Base-by-base conservation (phyloP, 257 asterid species). In the Galeopsis tetrahit region DNA sequence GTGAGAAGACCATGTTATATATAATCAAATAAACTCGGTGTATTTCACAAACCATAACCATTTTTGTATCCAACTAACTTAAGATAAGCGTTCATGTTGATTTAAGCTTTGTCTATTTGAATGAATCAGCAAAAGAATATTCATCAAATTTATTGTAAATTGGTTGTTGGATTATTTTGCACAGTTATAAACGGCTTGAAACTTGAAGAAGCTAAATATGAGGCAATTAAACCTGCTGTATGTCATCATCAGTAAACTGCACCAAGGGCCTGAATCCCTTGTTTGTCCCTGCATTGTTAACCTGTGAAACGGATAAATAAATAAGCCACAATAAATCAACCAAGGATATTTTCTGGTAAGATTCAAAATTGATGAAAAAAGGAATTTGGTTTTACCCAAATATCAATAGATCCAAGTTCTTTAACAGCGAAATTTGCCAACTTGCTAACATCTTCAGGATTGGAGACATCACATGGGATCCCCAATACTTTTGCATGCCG, bases 241-340 rank as follows among this genome's bases (percentile, higher is more conserved):
- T 88, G 77, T 94, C 99, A 63, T 84, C 88, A 68, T 94, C 90
- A 55, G 66, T 82, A 78, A 94, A 94, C 82, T 91, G 87, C 77
- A 91, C 85, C 83, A 91, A 86, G 61, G 99, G 99, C 80, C 99
- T 84, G 79, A 94, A 94, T 68, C 99, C 99, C 81, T 91, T 94
- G 87, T 94, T 94, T n/a, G 89, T 87, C 77, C 99, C 99, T 1
- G 99, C 99, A 72, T 94, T 94, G 77, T 94, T 94, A 58, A 94
- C 90, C 98, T 94, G 88, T 68, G 59, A n/a, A 58, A 63, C 57
- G 73, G 61, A 46, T 21, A 63, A 68, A 39, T 10, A 39, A n/a
- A 71, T 7, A 68, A 63, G 65, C 74, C 43, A 75, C 39, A 31
- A 34, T 11, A 58, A 57, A 35, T 13, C 35, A 34, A 67, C 32